phyloP scores from a whole-genome alignment of 2,329 filamentous ascomycete genomes.

The Fusarium goolgardi region DNA sequence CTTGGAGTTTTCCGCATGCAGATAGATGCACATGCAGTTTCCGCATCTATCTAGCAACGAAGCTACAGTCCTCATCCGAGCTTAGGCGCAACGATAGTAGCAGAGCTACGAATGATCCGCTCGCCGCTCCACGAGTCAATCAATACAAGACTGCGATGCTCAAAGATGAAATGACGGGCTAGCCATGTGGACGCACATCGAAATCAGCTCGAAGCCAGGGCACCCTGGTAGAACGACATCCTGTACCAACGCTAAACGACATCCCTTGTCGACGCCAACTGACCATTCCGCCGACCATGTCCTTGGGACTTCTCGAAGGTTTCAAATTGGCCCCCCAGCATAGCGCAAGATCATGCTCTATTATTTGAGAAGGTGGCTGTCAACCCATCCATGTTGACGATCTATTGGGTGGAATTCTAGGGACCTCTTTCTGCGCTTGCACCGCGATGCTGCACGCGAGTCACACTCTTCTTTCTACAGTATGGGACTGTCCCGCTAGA shows the following conservation, averaged over 20 bases:
- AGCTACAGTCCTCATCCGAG: neutral
- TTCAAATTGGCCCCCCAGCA: conserved; percentile 44
- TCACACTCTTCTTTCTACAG: conserved; percentile 15
- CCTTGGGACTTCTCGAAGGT: conserved; percentile 50
- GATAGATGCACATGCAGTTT: conserved; percentile 28
- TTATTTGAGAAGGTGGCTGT: conserved; percentile 41
- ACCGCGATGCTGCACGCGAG: conserved; percentile 12
- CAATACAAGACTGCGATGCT: conserved; percentile 22
- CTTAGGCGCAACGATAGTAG: conserved; percentile 24
- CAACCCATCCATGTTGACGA: conserved; percentile 44
- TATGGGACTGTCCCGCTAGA: conserved; percentile 7
- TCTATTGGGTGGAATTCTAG: conserved; percentile 34
- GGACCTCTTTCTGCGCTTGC: conserved; percentile 31
- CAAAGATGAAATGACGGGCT: conserved; percentile 36
- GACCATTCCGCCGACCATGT: conserved; percentile 48
- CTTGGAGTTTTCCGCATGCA: conserved; percentile 22
- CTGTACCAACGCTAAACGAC: conserved; percentile 36
- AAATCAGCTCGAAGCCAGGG: conserved; percentile 45
- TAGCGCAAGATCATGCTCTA: conserved; percentile 46
- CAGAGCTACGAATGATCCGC: conserved; percentile 38
- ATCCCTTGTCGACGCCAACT: conserved; percentile 39
- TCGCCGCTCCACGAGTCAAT: conserved; percentile 45
- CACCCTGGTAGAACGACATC: conserved; percentile 19
- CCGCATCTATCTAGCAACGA: conserved; percentile 6
- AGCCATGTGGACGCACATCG: conserved; percentile 31